phyloP scores from a whole-genome alignment of 495 filamentous ascomycete species.

The Glarea lozoyensis region DNA sequence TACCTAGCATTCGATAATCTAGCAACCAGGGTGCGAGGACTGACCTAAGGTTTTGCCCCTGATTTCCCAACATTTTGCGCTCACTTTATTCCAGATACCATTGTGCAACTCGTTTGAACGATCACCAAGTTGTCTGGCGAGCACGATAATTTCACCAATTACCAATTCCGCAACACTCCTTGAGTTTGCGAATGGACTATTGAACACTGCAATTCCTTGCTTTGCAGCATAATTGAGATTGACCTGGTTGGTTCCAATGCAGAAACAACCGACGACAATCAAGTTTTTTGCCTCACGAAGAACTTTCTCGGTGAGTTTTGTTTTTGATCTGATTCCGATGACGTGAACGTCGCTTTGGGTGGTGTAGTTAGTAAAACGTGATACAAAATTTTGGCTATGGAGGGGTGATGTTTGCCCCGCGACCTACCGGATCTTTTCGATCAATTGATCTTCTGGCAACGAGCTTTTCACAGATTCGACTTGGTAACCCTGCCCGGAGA shows the following conservation, averaged over 20 bases:
- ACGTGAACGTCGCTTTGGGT: constrained; percentile 78
- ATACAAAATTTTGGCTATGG: constrained; percentile 3
- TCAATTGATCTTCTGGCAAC: constrained; percentile 83
- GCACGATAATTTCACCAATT: constrained; percentile 83
- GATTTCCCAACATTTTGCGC: constrained; percentile 93
- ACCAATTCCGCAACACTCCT: constrained; percentile 93
- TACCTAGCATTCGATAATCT: constrained; percentile 7
- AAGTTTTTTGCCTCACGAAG: constrained; percentile 86
- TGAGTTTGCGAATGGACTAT: constrained; percentile 97
- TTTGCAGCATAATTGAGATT: constrained; percentile 85
- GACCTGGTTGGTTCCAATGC: constrained; percentile 98
- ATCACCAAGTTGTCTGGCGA: constrained; percentile 89
- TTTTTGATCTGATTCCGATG: constrained; percentile 97
- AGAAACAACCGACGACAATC: constrained; percentile 96
- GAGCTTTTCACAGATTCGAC: constrained; percentile 87
- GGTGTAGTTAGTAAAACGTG: constrained; percentile 5
- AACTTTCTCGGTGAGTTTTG: constrained; percentile 80
- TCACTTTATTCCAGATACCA: constrained; percentile 97
- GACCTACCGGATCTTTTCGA: constrained; percentile 87
- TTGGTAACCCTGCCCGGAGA: constrained; percentile 84
- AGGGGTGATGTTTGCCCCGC: constrained; percentile 3
- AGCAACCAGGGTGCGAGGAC: constrained; percentile 9
- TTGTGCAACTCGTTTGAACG: constrained; percentile 90
- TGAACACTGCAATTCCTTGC: constrained; percentile 96
- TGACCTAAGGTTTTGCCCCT: constrained; percentile 90